Base-by-base conservation (phyloP, 192 early-diverging fungal species). In the Coemansia sp. region DNA sequence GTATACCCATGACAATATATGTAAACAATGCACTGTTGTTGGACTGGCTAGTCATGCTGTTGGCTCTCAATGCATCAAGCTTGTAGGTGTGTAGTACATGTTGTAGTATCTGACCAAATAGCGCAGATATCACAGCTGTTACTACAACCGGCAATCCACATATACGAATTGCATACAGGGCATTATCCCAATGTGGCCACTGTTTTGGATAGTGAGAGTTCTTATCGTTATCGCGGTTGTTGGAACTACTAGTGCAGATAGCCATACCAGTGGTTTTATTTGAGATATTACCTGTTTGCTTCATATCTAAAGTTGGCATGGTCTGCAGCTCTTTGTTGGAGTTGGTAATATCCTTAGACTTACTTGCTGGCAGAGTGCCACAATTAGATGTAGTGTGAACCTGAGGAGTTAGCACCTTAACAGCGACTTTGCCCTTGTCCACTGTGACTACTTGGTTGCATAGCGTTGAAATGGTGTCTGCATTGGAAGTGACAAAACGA, bases 321-420 rank as follows among this genome's bases (percentile, higher is more conserved):
- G 54, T 13, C 9, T 57, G 29, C 24, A 22, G 10, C 54, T 29
- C 24, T 5, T 22, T 31, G 12, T 0, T 15, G 24, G 29, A 24
- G 24, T 24, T 24, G 24, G 24, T 24, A 24, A 24, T 24, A 24
- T 24, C 24, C 24, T 24, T 24, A 24, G 24, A 24, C 24, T 24
- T 24, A 24, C 24, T 24, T 24, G 24, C 24, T 24, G 3, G 31
- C 34, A 74, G 77, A 40, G 84, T 22, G 22, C 33, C 16, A 29
- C 3, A 33, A 12, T 57, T 57, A 22, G 33, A 57, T 33, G 29
- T 13, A 3, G 20, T 86, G 77, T 1, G 18, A 15, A 57, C 40
- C 33, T 86, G 80, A 15, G 60, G 67, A 12, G 78, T 79, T 67
- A 87, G 80, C 51, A 79, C 66, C 12, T 16, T 69, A 55, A 96